phyloP scores from a whole-genome alignment of 129 eudicot genomes.

The Saposhnikovia divaricata region DNA sequence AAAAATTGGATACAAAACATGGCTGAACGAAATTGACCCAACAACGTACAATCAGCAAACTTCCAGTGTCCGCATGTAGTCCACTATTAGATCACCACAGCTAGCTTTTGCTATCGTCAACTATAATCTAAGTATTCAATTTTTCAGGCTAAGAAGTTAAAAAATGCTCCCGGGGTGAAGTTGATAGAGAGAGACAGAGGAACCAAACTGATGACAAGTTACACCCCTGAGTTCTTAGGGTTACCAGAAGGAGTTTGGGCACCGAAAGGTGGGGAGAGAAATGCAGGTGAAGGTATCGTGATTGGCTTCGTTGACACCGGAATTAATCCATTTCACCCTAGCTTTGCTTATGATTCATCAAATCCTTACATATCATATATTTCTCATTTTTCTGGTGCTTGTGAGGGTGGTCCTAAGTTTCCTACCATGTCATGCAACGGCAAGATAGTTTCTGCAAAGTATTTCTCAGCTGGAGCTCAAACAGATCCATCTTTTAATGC shows the following conservation, averaged over 20 bases:
- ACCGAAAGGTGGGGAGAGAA: slow-evolving; percentile 35
- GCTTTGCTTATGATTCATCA: slow-evolving; percentile 59
- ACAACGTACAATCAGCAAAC: too few species aligned
- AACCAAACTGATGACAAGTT: slow-evolving; percentile 64
- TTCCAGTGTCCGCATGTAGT: too few species aligned
- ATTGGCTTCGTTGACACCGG: slow-evolving; percentile 89
- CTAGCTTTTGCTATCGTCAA: background rate
- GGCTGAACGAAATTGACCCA: too few species aligned
- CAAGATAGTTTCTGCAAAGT: slow-evolving; percentile 78
- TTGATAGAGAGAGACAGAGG: slow-evolving; percentile 70
- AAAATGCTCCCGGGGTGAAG: slow-evolving; percentile 47
- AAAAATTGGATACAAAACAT: too few species aligned
- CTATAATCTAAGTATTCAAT: background rate
- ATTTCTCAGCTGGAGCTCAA: slow-evolving; percentile 71
- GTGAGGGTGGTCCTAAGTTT: slow-evolving; percentile 73
- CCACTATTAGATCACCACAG: background rate
- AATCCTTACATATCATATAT: slow-evolving; percentile 17
- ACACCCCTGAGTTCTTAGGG: slow-evolving; percentile 63
- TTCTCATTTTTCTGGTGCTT: slow-evolving; percentile 46
- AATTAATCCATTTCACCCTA: slow-evolving; percentile 78
- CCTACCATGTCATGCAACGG: slow-evolving; percentile 81
- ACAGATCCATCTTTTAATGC: slow-evolving; percentile 50
- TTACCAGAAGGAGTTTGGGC: slow-evolving; percentile 64
- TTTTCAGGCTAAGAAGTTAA: slow-evolving; percentile 50
- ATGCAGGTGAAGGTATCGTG: slow-evolving; percentile 85